Evolutionary conservation across 164 flowering plant species (phyloP).

Genomic region (Santalum album): DNA sequence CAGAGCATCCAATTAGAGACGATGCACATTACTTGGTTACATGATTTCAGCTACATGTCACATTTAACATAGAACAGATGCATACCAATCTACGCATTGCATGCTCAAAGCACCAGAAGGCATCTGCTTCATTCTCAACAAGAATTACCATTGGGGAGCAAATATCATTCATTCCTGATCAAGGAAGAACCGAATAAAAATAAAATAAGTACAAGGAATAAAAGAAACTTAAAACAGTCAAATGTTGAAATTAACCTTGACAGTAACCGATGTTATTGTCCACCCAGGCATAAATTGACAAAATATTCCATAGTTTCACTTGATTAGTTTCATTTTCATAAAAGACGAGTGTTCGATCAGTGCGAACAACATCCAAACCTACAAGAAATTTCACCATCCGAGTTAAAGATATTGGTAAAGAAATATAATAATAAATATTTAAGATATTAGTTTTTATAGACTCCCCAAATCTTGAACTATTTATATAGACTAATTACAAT

Average conservation of each 20-base stretch:
- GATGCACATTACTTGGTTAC: background rate
- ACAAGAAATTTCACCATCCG: too few relatives aligned
- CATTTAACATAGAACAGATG: background rate
- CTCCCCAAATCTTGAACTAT: too few relatives aligned
- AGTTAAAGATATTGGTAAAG: too few relatives aligned
- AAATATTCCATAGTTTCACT: constrained; percentile 84
- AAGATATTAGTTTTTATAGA: too few relatives aligned
- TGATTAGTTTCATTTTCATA: constrained; percentile 68
- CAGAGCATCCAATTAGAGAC: background rate
- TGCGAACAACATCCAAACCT: constrained; percentile 93
- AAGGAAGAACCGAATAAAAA: background rate
- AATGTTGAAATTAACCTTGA: constrained; percentile 48
- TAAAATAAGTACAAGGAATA: background rate
- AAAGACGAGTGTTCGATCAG: constrained; percentile 72
- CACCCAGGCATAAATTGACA: constrained; percentile 78
- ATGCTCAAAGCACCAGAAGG: constrained; percentile 92
- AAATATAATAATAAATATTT: too few relatives aligned
- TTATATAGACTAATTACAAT: too few relatives aligned
- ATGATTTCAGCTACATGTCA: background rate
- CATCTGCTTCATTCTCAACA: constrained; percentile 87
- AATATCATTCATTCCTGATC: constrained; percentile 88
- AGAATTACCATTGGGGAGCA: constrained; percentile 88
- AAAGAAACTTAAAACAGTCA: background rate
- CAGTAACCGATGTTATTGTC: constrained; percentile 79
- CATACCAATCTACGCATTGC: constrained; percentile 90